A percentile compares a stretch with the other conserved stretches of the same genome.
These are phyloP conservation scores for Aurantiochytrium sp. DNA, from an alignment of 108 stramenopile species.

Conservation along the genomic window DNA sequence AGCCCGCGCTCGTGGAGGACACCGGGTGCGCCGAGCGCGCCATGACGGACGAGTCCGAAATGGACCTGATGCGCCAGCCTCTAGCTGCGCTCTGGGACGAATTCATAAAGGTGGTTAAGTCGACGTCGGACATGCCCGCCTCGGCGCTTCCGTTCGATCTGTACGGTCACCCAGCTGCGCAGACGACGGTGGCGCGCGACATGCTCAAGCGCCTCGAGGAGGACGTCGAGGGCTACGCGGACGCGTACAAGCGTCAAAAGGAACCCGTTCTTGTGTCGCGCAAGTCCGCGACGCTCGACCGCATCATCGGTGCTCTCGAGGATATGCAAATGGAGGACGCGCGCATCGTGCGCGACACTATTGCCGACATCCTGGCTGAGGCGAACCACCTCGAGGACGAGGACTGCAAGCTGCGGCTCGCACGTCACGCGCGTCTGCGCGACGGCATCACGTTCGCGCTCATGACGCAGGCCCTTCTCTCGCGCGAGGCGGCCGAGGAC, in stretches of 20 bases:
- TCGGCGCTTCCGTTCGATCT: neutral
- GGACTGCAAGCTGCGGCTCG: neutral
- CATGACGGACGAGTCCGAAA: no score
- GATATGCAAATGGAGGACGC: neutral
- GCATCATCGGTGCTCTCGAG: neutral
- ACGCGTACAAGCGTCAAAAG: neutral
- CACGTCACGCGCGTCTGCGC: neutral
- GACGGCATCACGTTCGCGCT: neutral
- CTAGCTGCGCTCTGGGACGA: neutral
- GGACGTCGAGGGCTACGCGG: neutral
- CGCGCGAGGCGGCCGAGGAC: neutral
- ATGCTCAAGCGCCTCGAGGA: constrained; percentile 12
- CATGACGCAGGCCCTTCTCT: neutral
- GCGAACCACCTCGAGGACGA: neutral
- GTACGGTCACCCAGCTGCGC: constrained; percentile 19
- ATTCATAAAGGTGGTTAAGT: neutral
- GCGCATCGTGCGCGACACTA: neutral
- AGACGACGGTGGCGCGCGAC: constrained; percentile 6
- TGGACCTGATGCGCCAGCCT: neutral
- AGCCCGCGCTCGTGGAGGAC: neutral
- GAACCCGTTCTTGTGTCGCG: neutral
- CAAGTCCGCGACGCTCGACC: neutral
- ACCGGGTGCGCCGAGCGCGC: neutral
- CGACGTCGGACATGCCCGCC: neutral
- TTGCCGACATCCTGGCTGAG: neutral